These are phyloP conservation scores for Calonectria leucothoes DNA, from an alignment of 2,329 filamentous ascomycete species.

Conservation along the genomic window DNA sequence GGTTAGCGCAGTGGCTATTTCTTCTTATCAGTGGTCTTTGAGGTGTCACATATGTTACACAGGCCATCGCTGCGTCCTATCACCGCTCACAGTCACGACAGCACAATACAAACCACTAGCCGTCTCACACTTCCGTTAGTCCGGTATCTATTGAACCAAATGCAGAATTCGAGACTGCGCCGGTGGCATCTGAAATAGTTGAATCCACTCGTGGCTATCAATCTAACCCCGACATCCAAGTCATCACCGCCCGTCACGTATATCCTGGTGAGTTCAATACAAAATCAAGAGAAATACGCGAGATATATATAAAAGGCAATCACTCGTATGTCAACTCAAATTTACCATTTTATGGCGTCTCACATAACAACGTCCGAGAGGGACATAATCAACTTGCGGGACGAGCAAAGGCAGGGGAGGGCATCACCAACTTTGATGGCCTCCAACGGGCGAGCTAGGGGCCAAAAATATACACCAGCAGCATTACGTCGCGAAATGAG, in stretches of 20 bases:
- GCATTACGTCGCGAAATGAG: conserved; percentile 16
- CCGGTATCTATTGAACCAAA: background rate
- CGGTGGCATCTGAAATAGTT: background rate
- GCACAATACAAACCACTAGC: background rate
- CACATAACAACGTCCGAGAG: background rate
- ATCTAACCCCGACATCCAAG: background rate
- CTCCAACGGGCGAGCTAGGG: background rate
- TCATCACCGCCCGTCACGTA: background rate
- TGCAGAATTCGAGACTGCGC: background rate
- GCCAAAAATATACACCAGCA: background rate
- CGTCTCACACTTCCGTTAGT: background rate
- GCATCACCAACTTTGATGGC: background rate
- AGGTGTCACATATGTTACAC: background rate
- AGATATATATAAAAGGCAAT: background rate
- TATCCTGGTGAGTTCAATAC: background rate
- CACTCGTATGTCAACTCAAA: background rate
- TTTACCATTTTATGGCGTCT: background rate
- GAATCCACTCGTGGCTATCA: background rate
- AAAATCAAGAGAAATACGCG: background rate
- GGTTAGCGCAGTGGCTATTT: background rate
- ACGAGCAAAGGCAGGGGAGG: background rate
- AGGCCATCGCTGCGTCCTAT: background rate
- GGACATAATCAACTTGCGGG: background rate
- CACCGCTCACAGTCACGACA: background rate
- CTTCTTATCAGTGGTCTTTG: background rate